Conservation (phyloP, 179 eudicot species). For the Spergularia azorica region DNA sequence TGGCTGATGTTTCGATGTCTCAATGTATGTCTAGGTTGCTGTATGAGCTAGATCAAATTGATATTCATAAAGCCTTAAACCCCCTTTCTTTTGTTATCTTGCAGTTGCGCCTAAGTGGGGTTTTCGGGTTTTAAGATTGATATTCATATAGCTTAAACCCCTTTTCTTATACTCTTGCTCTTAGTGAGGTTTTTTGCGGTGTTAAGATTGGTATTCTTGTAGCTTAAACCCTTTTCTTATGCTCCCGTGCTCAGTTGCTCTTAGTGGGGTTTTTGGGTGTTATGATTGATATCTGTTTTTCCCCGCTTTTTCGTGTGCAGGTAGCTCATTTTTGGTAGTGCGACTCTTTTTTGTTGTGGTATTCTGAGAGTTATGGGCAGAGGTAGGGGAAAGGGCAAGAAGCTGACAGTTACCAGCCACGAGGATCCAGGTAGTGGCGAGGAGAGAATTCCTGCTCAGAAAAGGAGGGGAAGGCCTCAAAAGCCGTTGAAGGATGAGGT, state of each 20-base stretch:
- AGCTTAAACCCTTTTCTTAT: background rate
- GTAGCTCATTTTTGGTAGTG: constrained; percentile 27
- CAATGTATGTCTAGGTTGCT: background rate
- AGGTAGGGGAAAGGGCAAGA: constrained; percentile 79
- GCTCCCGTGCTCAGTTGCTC: background rate
- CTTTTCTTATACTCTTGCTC: too few relatives aligned
- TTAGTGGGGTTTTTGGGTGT: background rate
- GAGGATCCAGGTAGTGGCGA: constrained; percentile 50
- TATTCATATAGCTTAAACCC: too few relatives aligned
- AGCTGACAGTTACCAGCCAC: constrained; percentile 39
- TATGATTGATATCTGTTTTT: constrained; percentile 1
- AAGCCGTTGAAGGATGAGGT: constrained; percentile 51
- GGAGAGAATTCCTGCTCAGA: constrained; percentile 50
- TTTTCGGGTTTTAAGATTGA: too few relatives aligned
- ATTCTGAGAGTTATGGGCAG: constrained; percentile 58
- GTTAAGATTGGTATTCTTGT: background rate
- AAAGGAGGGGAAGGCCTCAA: constrained; percentile 73
- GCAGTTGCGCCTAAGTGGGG: background rate
- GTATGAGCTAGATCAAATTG: background rate
- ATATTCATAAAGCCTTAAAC: background rate
- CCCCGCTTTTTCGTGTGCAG: constrained; percentile 27
- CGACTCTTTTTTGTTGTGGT: constrained; percentile 16
- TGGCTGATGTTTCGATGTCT: background rate
- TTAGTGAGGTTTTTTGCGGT: too few relatives aligned
- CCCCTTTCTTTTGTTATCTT: background rate